phyloP scores from a whole-genome alignment of 345 rosid genomes.

The Carallia brachiata region DNA sequence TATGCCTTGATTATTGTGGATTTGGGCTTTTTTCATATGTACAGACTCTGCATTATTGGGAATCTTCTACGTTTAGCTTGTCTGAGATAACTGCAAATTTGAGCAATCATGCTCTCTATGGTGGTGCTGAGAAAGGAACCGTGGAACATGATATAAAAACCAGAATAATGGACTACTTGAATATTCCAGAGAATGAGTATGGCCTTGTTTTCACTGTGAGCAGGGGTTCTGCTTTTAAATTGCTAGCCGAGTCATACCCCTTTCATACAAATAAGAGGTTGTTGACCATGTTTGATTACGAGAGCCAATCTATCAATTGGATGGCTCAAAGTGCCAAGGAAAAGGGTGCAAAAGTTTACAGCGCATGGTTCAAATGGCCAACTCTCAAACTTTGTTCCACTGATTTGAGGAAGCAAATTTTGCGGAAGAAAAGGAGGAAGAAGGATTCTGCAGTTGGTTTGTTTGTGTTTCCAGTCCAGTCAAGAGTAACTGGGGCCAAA shows the following conservation, averaged over 20 bases:
- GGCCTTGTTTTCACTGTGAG: conserved; percentile 99
- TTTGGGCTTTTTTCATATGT: conserved; percentile 91
- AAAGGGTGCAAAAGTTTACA: conserved; percentile 84
- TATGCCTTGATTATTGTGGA: conserved; percentile 98
- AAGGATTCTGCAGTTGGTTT: conserved; percentile 84
- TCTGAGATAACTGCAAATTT: conserved; percentile 93
- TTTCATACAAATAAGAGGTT: conserved; percentile 92
- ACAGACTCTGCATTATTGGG: conserved; percentile 93
- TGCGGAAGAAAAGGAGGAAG: conserved; percentile 79
- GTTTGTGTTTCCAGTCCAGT: conserved; percentile 97
- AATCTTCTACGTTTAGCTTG: conserved; percentile 92
- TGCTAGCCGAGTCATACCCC: conserved; percentile 94
- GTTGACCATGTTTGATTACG: conserved; percentile 96
- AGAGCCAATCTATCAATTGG: conserved; percentile 97
- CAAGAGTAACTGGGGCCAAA: conserved; percentile 94
- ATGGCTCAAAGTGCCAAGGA: conserved; percentile 96
- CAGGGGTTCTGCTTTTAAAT: conserved; percentile 96
- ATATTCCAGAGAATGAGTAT: conserved; percentile 93
- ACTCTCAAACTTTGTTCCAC: conserved; percentile 93
- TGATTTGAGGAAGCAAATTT: conserved; percentile 87
- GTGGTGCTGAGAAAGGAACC: conserved; percentile 90
- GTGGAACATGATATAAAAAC: conserved; percentile 86
- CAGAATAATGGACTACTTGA: conserved; percentile 93
- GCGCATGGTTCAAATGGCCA: conserved; percentile 99
- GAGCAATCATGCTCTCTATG: conserved; percentile 88